Conservation (phyloP, 2,329 filamentous ascomycete species). For the Sporothrix inflata region DNA sequence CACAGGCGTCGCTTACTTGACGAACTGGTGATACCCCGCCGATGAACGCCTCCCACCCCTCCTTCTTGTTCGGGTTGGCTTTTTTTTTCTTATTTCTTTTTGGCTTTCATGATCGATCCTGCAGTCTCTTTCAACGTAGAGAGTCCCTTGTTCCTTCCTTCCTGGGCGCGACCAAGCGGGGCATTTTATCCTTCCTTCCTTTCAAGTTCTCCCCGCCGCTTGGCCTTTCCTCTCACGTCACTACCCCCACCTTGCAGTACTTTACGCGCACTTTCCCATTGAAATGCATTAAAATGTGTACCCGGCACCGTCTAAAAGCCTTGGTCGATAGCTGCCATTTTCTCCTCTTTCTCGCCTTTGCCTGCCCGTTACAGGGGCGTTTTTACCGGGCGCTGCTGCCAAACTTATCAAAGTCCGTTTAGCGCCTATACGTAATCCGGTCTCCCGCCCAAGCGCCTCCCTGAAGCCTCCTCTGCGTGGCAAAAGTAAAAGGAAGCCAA, state of each 20-base stretch:
- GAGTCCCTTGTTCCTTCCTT: conserved; percentile 4
- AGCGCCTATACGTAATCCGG: conserved; percentile 9
- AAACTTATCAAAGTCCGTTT: not conserved
- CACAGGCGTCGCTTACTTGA: not conserved
- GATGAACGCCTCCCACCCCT: not conserved
- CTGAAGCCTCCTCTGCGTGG: not conserved
- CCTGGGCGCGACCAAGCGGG: conserved; percentile 3
- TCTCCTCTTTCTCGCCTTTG: not conserved
- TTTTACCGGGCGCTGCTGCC: not conserved
- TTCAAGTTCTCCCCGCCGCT: conserved; percentile 2
- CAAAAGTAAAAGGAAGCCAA: not conserved
- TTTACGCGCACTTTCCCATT: not conserved
- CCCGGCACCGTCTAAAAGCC: not conserved
- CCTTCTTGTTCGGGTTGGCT: not conserved
- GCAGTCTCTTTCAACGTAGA: not conserved
- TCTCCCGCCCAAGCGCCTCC: not conserved
- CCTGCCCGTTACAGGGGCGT: conserved; percentile 6
- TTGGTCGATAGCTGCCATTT: not conserved
- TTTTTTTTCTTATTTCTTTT: not conserved
- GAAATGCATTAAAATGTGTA: not conserved
- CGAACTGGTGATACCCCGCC: not conserved
- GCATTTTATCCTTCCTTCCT: not conserved
- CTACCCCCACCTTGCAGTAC: not conserved
- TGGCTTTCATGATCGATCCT: conserved; percentile 17
- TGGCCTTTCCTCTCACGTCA: conserved; percentile 13